These are phyloP conservation scores for Termitomyces sp. DNA, from an alignment of 1,284 basidiomycete species.

Conservation along the genomic window DNA sequence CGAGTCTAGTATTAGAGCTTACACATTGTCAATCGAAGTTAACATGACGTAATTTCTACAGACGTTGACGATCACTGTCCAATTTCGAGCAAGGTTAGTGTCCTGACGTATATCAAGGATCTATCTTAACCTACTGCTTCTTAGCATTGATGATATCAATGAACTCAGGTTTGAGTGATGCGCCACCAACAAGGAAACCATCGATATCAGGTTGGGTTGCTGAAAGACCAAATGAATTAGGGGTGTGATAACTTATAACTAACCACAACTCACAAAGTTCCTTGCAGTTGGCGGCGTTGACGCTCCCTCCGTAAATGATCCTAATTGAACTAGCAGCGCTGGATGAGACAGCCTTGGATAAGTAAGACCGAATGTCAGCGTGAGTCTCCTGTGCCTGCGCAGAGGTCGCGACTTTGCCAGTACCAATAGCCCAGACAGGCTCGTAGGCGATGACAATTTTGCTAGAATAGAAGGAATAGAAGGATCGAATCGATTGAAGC, in stretches of 20 bases:
- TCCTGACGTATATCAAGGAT: neutral
- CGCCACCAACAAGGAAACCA: conserved; percentile 99
- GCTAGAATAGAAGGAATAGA: conserved; percentile 32
- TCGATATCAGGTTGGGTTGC: conserved; percentile 83
- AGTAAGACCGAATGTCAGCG: conserved; percentile 76
- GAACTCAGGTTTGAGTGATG: conserved; percentile 97
- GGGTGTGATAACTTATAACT: neutral
- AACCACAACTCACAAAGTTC: conserved; percentile 64
- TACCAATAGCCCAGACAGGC: conserved; percentile 99
- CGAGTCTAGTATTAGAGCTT: neutral
- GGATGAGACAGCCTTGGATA: conserved; percentile 61
- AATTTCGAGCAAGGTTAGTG: neutral
- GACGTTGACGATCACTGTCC: neutral
- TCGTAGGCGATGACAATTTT: conserved; percentile 95
- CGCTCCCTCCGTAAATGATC: conserved; percentile 96
- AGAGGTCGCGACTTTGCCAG: conserved; percentile 91
- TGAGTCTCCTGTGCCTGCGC: conserved; percentile 94
- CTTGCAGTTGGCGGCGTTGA: conserved; percentile 82
- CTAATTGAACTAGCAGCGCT: conserved; percentile 74
- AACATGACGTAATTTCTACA: neutral
- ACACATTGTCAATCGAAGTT: neutral
- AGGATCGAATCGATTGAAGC: neutral
- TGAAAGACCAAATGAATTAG: conserved; percentile 24
- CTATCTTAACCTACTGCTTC: conserved; percentile 8
- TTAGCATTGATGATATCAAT: conserved; percentile 85